These are phyloP conservation scores for Punica granatum DNA, from an alignment of 345 rosid species.

Conservation along the genomic window DNA sequence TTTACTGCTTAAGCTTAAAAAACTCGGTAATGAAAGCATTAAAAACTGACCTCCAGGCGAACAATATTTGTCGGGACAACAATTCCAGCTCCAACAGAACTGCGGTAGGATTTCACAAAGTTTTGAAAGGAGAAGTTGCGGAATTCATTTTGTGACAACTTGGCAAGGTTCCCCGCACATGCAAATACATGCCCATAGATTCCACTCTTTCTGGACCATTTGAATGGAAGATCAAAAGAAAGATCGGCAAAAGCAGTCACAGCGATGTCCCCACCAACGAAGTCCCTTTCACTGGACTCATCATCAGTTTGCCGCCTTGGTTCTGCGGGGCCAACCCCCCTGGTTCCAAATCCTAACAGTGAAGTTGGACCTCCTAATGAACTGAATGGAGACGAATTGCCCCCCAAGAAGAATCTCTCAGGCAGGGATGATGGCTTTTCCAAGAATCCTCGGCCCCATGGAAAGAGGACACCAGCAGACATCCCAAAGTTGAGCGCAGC, in stretches of 20 bases:
- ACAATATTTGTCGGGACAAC: slow-evolving; percentile 72
- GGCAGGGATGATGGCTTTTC: slow-evolving; percentile 52
- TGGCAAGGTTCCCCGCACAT: slow-evolving; percentile 76
- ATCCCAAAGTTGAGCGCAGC: slow-evolving; percentile 79
- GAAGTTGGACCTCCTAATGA: slow-evolving; percentile 74
- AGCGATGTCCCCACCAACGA: slow-evolving; percentile 90
- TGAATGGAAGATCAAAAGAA: slow-evolving; percentile 81
- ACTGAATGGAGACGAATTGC: slow-evolving; percentile 76
- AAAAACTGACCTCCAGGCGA: slow-evolving; percentile 72
- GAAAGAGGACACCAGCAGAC: slow-evolving; percentile 62
- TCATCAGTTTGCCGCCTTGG: slow-evolving; percentile 42
- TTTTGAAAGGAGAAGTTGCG: slow-evolving; percentile 41
- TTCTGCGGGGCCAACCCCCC: slow-evolving; percentile 86
- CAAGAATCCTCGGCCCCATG: slow-evolving; percentile 68
- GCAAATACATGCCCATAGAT: slow-evolving; percentile 84
- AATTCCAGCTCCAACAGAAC: slow-evolving; percentile 77
- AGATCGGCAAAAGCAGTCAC: slow-evolving; percentile 80
- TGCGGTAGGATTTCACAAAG: slow-evolving; percentile 56
- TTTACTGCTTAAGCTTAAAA: not conserved
- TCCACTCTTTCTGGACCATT: slow-evolving; percentile 80
- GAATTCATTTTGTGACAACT: slow-evolving; percentile 66
- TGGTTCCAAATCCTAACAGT: slow-evolving; percentile 70
- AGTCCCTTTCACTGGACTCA: slow-evolving; percentile 48
- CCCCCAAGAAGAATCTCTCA: slow-evolving; percentile 91
- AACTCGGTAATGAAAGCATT: not conserved